phyloP scores from a whole-genome alignment of 148 eudicot species.

The Fagopyrum tataricum region DNA sequence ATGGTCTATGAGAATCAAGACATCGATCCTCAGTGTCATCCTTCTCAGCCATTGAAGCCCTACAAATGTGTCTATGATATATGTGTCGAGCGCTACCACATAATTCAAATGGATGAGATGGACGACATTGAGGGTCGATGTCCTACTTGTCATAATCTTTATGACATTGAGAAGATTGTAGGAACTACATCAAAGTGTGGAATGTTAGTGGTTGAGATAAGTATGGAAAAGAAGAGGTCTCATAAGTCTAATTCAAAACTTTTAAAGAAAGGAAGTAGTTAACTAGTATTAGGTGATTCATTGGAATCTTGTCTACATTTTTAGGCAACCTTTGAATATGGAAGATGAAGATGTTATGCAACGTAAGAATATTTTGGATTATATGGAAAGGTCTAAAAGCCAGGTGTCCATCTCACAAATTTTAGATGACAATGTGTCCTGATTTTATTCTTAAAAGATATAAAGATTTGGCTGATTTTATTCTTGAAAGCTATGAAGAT shows the following conservation, averaged over 20 bases:
- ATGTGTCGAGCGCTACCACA: no score
- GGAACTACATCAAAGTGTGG: no score
- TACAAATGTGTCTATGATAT: no score
- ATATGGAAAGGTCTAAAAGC: conserved; percentile 90
- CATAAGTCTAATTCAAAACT: conserved; percentile 64
- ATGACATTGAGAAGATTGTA: no score
- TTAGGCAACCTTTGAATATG: conserved; percentile 76
- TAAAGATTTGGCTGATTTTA: no score
- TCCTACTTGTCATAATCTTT: conserved; percentile 90
- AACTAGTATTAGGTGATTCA: conserved; percentile 82
- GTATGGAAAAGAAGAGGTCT: conserved; percentile 66
- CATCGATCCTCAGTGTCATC: conserved; percentile 86
- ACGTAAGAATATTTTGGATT: conserved; percentile 71
- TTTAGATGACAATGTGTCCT: conserved; percentile 80
- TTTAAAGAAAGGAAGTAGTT: conserved; percentile 87
- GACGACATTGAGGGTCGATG: conserved; percentile 86
- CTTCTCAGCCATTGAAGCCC: conserved; percentile 98
- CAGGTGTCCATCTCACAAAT: conserved; percentile 95
- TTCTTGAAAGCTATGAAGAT: no score
- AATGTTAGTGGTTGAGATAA: conserved; percentile 74
- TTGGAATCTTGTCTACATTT: conserved; percentile 87
- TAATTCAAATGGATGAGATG: conserved; percentile 97
- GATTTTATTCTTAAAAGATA: no score
- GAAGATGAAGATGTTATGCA: conserved; percentile 97
- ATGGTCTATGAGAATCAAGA: conserved; percentile 83